Conservation (phyloP, 495 filamentous ascomycete species). For the Collariella sp. region DNA sequence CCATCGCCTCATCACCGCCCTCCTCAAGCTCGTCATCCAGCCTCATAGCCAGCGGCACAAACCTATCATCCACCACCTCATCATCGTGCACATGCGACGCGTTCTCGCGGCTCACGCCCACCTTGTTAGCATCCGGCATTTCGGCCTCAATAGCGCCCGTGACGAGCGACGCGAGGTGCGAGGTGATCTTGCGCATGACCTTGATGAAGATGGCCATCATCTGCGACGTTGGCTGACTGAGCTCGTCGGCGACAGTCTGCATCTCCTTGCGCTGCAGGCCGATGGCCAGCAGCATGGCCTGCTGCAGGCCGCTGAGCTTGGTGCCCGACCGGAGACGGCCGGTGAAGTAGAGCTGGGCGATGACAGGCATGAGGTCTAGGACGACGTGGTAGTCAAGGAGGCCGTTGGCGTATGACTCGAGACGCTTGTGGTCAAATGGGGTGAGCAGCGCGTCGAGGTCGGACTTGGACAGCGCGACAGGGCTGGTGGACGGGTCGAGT, state of each 20-base stretch:
- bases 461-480: constrained; percentile 52
- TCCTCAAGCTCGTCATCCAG: constrained; percentile 82
- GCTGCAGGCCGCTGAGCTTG: constrained; percentile 68
- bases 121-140: constrained; percentile 51
- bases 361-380: constrained; percentile 77
- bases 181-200: constrained; percentile 76
- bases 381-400: constrained; percentile 97
- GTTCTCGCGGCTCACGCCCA: constrained; percentile 47
- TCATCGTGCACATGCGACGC: constrained; percentile 50
- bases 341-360: constrained; percentile 75
- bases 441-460: constrained; percentile 70
- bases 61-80: constrained; percentile 51
- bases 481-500: constrained; percentile 41
- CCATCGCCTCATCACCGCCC: constrained; percentile 66
- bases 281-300: constrained; percentile 76
- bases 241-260: constrained; percentile 71
- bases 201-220: constrained; percentile 95
- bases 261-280: constrained; percentile 84
- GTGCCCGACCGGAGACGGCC: constrained; percentile 58
- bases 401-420: constrained; percentile 93
- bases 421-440: constrained; percentile 86
- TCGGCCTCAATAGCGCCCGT: constrained; percentile 61
- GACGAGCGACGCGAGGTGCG: constrained; percentile 65
- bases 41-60: constrained; percentile 58
- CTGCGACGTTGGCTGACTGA: constrained; percentile 64